A percentile compares a stretch with the other conserved stretches of the same genome.
phyloP scores from a whole-genome alignment of 2,329 filamentous ascomycete species.

The Pseudonectria foliicola region DNA sequence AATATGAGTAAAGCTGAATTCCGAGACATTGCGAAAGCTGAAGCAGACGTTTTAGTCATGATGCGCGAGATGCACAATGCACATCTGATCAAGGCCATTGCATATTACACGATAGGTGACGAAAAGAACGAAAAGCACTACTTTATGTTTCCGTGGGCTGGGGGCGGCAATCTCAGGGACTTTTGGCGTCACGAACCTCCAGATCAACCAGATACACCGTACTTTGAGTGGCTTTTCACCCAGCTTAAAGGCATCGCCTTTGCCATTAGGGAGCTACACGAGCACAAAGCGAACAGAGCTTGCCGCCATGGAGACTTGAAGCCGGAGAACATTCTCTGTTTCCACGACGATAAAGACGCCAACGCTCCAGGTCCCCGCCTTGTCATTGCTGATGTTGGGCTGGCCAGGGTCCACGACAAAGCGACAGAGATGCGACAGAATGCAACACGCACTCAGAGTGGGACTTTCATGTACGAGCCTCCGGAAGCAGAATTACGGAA shows the following conservation, averaged over 20 bases:
- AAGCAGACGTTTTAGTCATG: conserved; percentile 2
- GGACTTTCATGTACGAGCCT: conserved; percentile 1
- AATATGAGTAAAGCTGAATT: neutral
- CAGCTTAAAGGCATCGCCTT: conserved; percentile 3
- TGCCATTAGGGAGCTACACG: conserved; percentile 3
- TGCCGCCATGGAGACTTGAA: conserved; percentile 11
- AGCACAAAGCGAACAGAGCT: neutral
- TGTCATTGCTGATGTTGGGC: conserved; percentile 5
- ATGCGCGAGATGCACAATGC: conserved; percentile 1
- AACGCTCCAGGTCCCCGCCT: neutral
- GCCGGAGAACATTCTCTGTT: conserved; percentile 17
- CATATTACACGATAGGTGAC: conserved; percentile 5
- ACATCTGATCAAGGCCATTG: conserved; percentile 6
- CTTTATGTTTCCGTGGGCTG: conserved; percentile 15
- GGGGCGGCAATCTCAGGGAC: conserved; percentile 10
- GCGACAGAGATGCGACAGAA: neutral
- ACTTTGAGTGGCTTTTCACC: conserved; percentile 3
- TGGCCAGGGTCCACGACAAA: conserved; percentile 1
- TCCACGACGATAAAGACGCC: neutral
- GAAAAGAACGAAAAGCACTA: conserved; percentile 4
- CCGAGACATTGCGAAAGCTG: neutral
- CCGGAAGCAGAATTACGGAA: conserved; percentile 1
- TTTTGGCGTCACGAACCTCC: conserved; percentile 6
- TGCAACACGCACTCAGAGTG: neutral
- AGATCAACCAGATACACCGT: neutral